These are phyloP conservation scores for Rhynchosporium agropyri DNA, from an alignment of 2,329 filamentous ascomycete species.

Conservation along the genomic window DNA sequence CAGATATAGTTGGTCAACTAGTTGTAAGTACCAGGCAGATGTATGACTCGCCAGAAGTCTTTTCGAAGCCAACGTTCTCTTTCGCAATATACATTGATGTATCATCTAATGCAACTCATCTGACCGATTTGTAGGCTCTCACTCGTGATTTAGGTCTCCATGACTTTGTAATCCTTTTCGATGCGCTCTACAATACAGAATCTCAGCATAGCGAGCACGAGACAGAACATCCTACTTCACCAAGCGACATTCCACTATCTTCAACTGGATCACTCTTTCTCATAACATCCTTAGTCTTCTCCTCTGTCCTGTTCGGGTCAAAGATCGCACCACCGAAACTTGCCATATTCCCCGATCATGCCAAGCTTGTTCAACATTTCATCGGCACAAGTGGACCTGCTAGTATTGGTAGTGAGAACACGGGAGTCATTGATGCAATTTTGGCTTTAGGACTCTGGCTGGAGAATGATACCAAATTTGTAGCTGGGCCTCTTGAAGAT, in stretches of 20 bases:
- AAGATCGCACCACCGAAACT: conserved; percentile 56
- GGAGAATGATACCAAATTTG: conserved; percentile 52
- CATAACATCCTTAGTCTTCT: conserved; percentile 64
- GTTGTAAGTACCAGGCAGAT: conserved; percentile 53
- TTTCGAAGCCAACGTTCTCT: background rate
- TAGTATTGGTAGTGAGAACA: conserved; percentile 50
- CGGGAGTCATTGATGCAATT: conserved; percentile 61
- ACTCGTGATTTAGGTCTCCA: conserved; percentile 62
- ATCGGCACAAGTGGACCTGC: conserved; percentile 53
- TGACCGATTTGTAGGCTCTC: conserved; percentile 37
- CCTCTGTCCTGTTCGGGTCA: conserved; percentile 62
- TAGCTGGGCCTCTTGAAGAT: conserved; percentile 42
- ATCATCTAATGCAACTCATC: conserved; percentile 22
- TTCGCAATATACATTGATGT: background rate
- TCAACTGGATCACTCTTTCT: conserved; percentile 61
- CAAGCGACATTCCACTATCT: conserved; percentile 59
- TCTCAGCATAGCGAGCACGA: conserved; percentile 44
- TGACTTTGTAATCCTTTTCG: conserved; percentile 47
- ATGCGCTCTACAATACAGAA: conserved; percentile 51
- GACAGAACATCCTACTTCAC: conserved; percentile 50
- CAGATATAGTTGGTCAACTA: conserved; percentile 71
- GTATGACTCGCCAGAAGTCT: conserved; percentile 1
- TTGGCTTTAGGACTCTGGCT: conserved; percentile 63
- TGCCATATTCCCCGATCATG: conserved; percentile 63
- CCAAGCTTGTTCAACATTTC: conserved; percentile 55